These are phyloP conservation scores for Phytophthora sp. DNA, from an alignment of 352 stramenopile genomes.

Conservation along the genomic window DNA sequence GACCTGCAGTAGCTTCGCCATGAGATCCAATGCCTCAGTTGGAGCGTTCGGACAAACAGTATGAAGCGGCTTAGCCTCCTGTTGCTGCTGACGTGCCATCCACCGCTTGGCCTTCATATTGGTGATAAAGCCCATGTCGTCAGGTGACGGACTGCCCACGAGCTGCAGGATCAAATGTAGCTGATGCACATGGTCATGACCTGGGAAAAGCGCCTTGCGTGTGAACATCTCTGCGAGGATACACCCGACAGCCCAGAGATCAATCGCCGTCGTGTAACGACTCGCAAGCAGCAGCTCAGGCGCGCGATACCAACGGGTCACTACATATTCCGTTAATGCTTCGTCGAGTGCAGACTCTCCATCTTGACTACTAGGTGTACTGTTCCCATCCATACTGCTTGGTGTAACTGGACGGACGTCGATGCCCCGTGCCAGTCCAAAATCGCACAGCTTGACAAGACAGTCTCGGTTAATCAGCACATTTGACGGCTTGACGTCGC, in stretches of 20 bases:
- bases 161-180: conserved; percentile 90
- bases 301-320: conserved; percentile 94
- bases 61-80: conserved; percentile 55
- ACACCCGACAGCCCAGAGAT: conserved; percentile 97
- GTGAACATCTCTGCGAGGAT: conserved; percentile 99
- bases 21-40: conserved; percentile 78
- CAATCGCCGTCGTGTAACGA: conserved; percentile 95
- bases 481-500: conserved; percentile 97
- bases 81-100: conserved; percentile 77
- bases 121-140: conserved; percentile 83
- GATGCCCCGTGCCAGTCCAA: conserved; percentile 85
- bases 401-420: conserved; percentile 42
- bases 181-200: conserved; percentile 87
- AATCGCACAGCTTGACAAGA: conserved; percentile 91
- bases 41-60: conserved; percentile 65
- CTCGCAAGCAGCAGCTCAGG: conserved; percentile 94
- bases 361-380: conserved; percentile 42
- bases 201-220: conserved; percentile 78
- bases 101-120: conserved; percentile 86
- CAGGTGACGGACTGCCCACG: conserved; percentile 62
- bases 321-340: conserved; percentile 91
- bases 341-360: conserved; percentile 49
- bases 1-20: conserved; percentile 89
- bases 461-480: conserved; percentile 94
- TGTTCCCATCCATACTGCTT: conserved; percentile 32